Evolutionary conservation across 2,329 filamentous ascomycete species (phyloP).

Genomic region (Xylaria hypoxylon): DNA sequence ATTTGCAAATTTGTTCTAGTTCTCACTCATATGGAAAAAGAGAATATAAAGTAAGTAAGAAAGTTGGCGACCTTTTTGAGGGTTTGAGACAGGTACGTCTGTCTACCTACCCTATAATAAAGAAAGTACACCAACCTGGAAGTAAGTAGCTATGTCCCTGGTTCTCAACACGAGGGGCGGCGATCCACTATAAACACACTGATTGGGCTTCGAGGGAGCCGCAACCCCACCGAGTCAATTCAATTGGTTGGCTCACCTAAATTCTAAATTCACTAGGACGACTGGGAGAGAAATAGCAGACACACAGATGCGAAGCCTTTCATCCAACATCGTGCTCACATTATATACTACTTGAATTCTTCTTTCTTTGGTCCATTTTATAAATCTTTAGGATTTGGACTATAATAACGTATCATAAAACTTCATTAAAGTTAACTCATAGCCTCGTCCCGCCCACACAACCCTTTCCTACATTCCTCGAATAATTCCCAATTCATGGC

Average conservation of each 20-base stretch:
- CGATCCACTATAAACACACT: not conserved
- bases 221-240: not conserved
- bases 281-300: constrained; percentile 1
- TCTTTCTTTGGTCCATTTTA: not conserved
- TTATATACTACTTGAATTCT: not conserved
- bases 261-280: constrained; percentile 1
- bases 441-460: not conserved
- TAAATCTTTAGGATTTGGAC: not conserved
- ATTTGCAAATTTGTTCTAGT: too few species aligned
- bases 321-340: not conserved
- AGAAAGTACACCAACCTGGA: too few species aligned
- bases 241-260: constrained; percentile 16
- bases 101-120: too few species aligned
- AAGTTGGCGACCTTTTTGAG: not conserved
- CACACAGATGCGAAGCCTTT: constrained; percentile 2
- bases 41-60: not conserved
- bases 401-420: not conserved
- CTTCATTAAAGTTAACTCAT: not conserved
- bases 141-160: not conserved
- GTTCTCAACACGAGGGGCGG: not conserved
- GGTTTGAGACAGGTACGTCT: not conserved
- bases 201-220: constrained; percentile 1
- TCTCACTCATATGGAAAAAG: not conserved
- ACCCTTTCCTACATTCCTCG: not conserved
- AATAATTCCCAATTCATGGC: constrained; percentile 28